Evolutionary conservation across 805 yeast genomes (phyloP).

Genomic region (Wickerhamomyces strasburgensis): DNA sequence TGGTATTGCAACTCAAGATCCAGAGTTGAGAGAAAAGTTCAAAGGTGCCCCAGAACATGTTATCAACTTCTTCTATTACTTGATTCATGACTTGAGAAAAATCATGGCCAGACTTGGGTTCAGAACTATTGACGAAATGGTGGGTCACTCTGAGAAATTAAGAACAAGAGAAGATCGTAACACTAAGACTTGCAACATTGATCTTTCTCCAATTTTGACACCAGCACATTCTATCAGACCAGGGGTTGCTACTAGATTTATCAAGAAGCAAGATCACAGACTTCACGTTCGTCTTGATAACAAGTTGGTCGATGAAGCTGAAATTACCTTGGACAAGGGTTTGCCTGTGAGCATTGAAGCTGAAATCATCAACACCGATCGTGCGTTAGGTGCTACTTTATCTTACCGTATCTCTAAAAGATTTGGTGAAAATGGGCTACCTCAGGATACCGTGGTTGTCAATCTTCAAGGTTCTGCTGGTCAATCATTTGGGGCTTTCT

Average conservation of each 20-base stretch:
- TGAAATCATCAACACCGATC: constrained; percentile 90
- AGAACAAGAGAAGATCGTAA: constrained; percentile 81
- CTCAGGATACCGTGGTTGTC: constrained; percentile 94
- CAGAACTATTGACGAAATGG: constrained; percentile 96
- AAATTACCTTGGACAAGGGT: constrained; percentile 92
- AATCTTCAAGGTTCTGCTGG: constrained; percentile 93
- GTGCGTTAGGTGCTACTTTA: constrained; percentile 91
- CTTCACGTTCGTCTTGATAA: constrained; percentile 91
- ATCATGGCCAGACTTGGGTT: constrained; percentile 95
- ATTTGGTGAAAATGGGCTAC: constrained; percentile 90
- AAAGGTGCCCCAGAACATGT: constrained; percentile 98
- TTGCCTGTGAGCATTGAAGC: constrained; percentile 92
- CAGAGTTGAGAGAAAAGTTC: constrained; percentile 85
- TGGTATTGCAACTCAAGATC: constrained; percentile 98
- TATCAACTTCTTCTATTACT: constrained; percentile 92
- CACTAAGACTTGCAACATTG: constrained; percentile 87
- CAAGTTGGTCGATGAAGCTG: constrained; percentile 94
- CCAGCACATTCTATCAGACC: constrained; percentile 97
- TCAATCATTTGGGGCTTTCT: constrained; percentile 96
- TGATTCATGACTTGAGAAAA: constrained; percentile 85
- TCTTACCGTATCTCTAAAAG: constrained; percentile 90
- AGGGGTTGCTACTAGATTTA: constrained; percentile 91
- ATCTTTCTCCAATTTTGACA: constrained; percentile 87
- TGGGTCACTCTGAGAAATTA: constrained; percentile 92
- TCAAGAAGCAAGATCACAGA: constrained; percentile 90